Evolutionary conservation across 31 red algal genomes (phyloP).

Genomic region (Pterothamnion heteromorphum): DNA sequence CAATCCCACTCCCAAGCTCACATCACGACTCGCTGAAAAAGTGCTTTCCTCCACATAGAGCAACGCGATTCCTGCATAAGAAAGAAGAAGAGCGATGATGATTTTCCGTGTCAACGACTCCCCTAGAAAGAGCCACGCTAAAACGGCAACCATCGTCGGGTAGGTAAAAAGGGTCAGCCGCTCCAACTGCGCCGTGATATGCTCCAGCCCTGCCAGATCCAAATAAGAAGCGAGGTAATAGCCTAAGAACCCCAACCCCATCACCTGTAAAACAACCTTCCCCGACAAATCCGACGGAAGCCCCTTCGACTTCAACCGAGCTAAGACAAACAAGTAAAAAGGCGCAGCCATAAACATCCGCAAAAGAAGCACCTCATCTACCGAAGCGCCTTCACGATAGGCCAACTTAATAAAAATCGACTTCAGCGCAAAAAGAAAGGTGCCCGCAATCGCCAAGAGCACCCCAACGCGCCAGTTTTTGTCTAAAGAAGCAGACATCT

Average conservation of each 20-base stretch:
- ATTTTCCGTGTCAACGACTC: background rate
- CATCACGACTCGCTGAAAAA: background rate
- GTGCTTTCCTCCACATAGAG: background rate
- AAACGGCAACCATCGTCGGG: background rate
- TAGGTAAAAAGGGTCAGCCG: background rate
- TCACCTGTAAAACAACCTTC: background rate
- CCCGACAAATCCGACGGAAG: background rate
- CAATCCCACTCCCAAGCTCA: background rate
- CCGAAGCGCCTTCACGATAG: background rate
- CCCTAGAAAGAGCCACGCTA: background rate
- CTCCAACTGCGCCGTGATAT: background rate
- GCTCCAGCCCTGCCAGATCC: background rate
- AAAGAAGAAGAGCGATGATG: background rate
- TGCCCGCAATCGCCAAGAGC: background rate
- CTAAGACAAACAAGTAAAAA: background rate
- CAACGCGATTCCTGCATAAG: background rate
- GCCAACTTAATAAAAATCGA: background rate
- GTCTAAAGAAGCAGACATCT: too few relatives aligned
- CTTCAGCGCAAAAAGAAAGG: background rate
- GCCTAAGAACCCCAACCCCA: background rate
- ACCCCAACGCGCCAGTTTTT: background rate
- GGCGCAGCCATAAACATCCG: background rate
- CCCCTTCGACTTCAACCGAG: background rate
- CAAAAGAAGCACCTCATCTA: background rate
- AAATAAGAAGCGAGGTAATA: constrained; percentile 4